Base-by-base conservation (phyloP, 306 rosid species). In the Fragaria ananassa region DNA sequence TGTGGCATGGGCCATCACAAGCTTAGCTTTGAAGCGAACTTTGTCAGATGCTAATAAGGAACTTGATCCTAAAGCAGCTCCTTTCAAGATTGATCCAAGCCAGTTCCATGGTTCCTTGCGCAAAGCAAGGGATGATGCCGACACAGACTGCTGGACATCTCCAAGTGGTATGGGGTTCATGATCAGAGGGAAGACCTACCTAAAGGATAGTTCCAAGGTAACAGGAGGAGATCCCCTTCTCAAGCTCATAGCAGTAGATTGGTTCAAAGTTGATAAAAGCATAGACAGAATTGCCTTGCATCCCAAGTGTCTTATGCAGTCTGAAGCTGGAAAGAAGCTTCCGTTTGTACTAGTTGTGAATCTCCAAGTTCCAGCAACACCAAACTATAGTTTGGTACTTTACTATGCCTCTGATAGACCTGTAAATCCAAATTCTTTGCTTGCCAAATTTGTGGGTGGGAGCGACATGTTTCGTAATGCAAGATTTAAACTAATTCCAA, bases 331-430 rank as follows among this genome's bases (percentile, higher is more conserved):
- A 75, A 95, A 81, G 76, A 95, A 85, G 78, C 91, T 91, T 71
- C 99, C 99, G 21, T 91, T 95, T 71, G 53, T 95, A 71, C 93
- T 95, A 61, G 84, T 95, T 75, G 54, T 95, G 47, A 95, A 95
- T 85, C 91, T 95, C 78, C 97, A 92, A 97, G 93, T 95, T 82
- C 99, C 99, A 79, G 97, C 96, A 41, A 95, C 91, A 84, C 99
- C 99, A 83, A 92, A 95, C 87, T 92, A 92, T 74, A 85, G 91
- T 67, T 85, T 95, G 90, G 97, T 91, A 70, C 85, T 88, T 64
- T 92, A 95, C 84, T 89, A 83, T 74, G 98, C 99, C 21, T 83
- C 96, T 61, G 92, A 89, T 63, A 87, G 99, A 81, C 96, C 97
- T 27, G 57, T 86, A 61, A 87, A 86, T 34, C 76, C 89, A 79